Evolutionary conservation across 345 rosid genomes (phyloP), one percentile per base, ranked within the genome.

Genomic region (Eucalyptus globulus): DNA sequence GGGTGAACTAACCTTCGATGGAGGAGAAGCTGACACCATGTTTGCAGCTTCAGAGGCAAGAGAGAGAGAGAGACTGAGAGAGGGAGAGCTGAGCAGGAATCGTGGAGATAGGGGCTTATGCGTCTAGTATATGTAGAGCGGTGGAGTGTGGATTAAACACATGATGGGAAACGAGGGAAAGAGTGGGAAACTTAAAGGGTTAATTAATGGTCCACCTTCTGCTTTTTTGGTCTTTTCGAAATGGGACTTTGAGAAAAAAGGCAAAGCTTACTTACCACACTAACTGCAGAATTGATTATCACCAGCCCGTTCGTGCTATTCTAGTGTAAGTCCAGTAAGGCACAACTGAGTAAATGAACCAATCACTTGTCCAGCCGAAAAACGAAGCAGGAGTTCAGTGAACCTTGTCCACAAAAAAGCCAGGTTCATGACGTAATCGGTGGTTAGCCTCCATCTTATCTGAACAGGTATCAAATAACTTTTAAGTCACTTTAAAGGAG

Each of bases 1-100:
- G 16, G 29, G 24, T 67, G 53, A 31, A 56, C 89, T 86, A 49
- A 94, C 97, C 95, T 94, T 94, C 15, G 94, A 85, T 87, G 94
- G 93, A 89, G 91, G 92, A 87, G 97, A 92, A 58, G 95, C 69
- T 80, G 97, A 94, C 87, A 94, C 94, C 99, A 97, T 97, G 58
- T 87, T 80, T 83, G 40, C 86, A 76, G 85, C 47, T 43, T 43
- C 24, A 44, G 86, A 53, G 44, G 54, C 34, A 3, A 56, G 80
- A 85, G 80, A 56, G 85, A 67, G 80, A 44, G 86, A 69, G 53
- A 34, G 83, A 40, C 49, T 37, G 83, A 76, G 87, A 69, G 26
- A 22, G 60, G 51, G 49, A 89, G 37, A 53, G 56, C n/a, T 86
- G 62, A 85, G 44, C 29, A 81, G 83, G 15, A 76, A 37, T 76